These are phyloP conservation scores for Gossypium schwendimanii DNA, from an alignment of 441 rosid genomes.

Conservation along the genomic window DNA sequence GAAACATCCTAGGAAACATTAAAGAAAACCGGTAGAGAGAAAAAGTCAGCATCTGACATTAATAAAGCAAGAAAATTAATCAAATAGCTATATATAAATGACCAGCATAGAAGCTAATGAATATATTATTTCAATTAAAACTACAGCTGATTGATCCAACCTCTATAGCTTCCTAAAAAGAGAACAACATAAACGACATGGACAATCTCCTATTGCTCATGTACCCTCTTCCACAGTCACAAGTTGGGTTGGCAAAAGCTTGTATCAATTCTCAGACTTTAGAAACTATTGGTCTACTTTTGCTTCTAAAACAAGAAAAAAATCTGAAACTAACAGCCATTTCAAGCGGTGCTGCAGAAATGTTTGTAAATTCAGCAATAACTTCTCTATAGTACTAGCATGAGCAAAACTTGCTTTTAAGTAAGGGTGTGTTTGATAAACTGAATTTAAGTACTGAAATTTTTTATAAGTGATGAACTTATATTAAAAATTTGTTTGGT, in stretches of 20 bases:
- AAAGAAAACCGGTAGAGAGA: neutral
- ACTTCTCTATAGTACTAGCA: neutral
- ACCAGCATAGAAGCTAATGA: neutral
- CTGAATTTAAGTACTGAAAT: too few species aligned
- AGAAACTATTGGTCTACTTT: neutral
- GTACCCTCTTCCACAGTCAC: neutral
- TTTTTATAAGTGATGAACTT: too few species aligned
- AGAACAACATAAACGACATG: neutral
- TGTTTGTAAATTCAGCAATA: neutral
- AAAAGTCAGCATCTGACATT: constrained; percentile 18
- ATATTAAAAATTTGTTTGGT: too few species aligned
- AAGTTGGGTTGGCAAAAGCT: neutral
- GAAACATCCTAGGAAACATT: constrained; percentile 46
- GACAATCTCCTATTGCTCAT: neutral
- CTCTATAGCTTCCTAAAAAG: neutral
- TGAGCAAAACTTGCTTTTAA: neutral
- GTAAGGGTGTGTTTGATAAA: neutral
- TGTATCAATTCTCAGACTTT: neutral
- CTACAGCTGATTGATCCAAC: neutral
- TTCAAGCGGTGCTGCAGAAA: neutral
- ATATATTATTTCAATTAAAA: neutral
- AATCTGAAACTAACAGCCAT: neutral
- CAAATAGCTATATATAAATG: neutral
- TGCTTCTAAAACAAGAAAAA: neutral
- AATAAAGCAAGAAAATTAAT: constrained; percentile 4